Evolutionary conservation across 805 yeast genomes (phyloP).

Genomic region (Candida wancherniae): DNA sequence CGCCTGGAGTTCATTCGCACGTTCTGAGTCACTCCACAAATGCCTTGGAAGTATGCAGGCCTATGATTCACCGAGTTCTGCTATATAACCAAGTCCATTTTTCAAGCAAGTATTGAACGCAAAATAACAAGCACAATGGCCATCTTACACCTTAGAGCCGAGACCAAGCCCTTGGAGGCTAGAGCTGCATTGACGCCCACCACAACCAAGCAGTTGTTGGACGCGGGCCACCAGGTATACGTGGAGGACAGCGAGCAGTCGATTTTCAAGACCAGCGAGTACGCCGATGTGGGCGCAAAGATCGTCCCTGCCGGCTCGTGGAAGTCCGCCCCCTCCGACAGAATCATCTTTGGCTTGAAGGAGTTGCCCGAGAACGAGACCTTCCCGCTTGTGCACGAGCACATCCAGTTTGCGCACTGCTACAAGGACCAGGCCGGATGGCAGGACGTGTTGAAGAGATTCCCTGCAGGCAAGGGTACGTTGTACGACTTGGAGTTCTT

Average conservation of each 20-base stretch:
- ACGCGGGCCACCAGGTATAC: constrained; percentile 81
- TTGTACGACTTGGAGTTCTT: constrained; percentile 92
- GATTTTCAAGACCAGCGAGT: constrained; percentile 72
- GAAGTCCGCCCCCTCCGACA: constrained; percentile 84
- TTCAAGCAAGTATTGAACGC: no score
- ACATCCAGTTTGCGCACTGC: constrained; percentile 98
- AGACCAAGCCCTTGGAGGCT: constrained; percentile 94
- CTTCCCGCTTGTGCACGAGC: constrained; percentile 93
- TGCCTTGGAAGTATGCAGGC: no score
- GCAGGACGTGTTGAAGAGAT: constrained; percentile 84
- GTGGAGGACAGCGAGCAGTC: constrained; percentile 89
- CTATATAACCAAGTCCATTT: no score
- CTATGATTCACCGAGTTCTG: no score
- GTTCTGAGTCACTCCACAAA: no score
- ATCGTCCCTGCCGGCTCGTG: constrained; percentile 94
- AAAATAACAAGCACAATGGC: no score
- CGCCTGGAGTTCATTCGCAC: no score
- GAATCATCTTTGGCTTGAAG: constrained; percentile 89
- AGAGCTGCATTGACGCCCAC: constrained; percentile 96
- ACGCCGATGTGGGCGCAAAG: constrained; percentile 72
- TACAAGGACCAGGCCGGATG: constrained; percentile 97
- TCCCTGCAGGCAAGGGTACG: constrained; percentile 86
- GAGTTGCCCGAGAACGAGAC: constrained; percentile 87
- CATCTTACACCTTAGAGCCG: constrained; percentile 88
- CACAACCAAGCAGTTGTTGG: constrained; percentile 75